Base-by-base conservation (phyloP, 2,329 filamentous ascomycete species). In the Zalaria obscura region DNA sequence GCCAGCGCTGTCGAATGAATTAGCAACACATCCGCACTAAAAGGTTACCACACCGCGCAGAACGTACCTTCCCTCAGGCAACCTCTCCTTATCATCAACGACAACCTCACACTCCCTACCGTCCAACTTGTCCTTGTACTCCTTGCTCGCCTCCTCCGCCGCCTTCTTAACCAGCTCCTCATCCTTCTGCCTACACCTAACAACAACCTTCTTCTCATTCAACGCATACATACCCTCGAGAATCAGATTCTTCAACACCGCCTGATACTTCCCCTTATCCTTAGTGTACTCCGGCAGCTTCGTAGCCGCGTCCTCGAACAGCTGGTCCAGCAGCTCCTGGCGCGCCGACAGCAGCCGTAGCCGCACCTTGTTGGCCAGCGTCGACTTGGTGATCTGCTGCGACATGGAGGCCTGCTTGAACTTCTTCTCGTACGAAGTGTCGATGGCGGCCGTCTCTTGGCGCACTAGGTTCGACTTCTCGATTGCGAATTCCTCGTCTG, bases 391-490 rank as follows among this genome's bases (percentile, higher is more conserved):
- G 69, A 96, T 96, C 70, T 98, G 91, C 75, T 96, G 91, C 48
- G 86, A 89, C 85, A 96, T 93, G 70, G 83, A 77, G 56, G 91
- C 89, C 68, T 93, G 84, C 74, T 95, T 98, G 78, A 93, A 93
- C 72, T 96, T 96, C 78, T 94, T 96, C 69, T 89, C 84, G 75
- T 95, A 98, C 54, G 82, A 71, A 51, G 73, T 72, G 69, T 98
- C 91, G 71, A 98, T 96, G 64, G 86, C 69, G 58, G 86, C 77
- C 41, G 84, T 95, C 69, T 96, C 91, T 67, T 93, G 80, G 62
- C 86, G 89, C 55, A 96, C 91, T 39, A 98, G 84, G 73, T 94
- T 95, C 56, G 88, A 91, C 70, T 98, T 98, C 64, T 98, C 91
- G 62, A 95, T 96, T 61, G 86, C 84, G 67, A 96, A 96, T 67